Percentiles rank a stretch among this genome's conserved stretches.
phyloP scores from a whole-genome alignment of 2,329 filamentous ascomycete genomes.

The Huntiella moniliformis region DNA sequence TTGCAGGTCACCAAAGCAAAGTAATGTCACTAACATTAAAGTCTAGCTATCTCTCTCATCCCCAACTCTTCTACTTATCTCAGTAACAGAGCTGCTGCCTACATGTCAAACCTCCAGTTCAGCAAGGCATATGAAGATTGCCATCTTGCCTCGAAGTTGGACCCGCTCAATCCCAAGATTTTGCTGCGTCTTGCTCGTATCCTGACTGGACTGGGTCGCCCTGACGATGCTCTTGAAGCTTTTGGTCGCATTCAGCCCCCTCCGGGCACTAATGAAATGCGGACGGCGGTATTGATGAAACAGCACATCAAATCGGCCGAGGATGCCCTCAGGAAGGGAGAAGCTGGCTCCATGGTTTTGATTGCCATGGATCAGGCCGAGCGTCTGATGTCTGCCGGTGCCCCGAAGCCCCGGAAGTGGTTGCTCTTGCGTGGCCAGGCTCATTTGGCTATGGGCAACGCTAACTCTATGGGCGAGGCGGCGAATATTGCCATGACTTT shows the following conservation, averaged over 20 bases:
- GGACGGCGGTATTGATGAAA: conserved; percentile 67
- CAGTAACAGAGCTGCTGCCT: conserved; percentile 85
- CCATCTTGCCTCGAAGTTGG: conserved; percentile 60
- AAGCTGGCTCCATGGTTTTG: conserved; percentile 74
- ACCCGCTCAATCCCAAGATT: conserved; percentile 74
- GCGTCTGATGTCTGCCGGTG: conserved; percentile 54
- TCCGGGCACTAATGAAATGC: conserved; percentile 69
- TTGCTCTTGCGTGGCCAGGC: conserved; percentile 81
- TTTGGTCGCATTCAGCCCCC: conserved; percentile 64
- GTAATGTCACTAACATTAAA: conserved; percentile 4
- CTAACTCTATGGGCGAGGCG: conserved; percentile 75
- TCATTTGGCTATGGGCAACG: conserved; percentile 77
- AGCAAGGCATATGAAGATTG: conserved; percentile 72
- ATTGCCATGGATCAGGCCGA: conserved; percentile 85
- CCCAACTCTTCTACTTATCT: conserved; percentile 77
- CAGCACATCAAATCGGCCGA: conserved; percentile 65
- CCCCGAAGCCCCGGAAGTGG: conserved; percentile 78
- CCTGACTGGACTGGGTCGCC: conserved; percentile 70
- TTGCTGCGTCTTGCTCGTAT: conserved; percentile 75
- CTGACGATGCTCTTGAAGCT: conserved; percentile 68
- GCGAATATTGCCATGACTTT: conserved; percentile 83
- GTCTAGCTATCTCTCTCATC: conserved; percentile 68
- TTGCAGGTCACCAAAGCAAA: conserved; percentile 8
- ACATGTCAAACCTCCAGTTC: conserved; percentile 73
- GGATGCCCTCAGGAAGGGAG: conserved; percentile 54